Evolutionary conservation across 2,329 filamentous ascomycete species (phyloP).

Genomic region (Trichoderma brevicompactum): DNA sequence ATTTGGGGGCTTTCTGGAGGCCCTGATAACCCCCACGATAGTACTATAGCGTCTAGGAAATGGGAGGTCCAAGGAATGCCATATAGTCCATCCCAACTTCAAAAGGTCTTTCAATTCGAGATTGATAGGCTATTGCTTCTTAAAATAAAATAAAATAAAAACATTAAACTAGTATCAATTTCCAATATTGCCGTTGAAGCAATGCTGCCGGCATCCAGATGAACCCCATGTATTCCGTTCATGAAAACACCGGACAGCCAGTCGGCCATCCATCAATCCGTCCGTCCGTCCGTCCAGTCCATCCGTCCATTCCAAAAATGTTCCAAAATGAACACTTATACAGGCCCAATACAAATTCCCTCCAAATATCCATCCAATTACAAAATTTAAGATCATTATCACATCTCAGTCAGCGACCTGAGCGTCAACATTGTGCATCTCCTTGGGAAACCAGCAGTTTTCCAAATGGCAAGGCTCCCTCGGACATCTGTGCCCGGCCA

Average conservation of each 20-base stretch:
- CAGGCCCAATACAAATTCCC: conserved; percentile 19
- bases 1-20: conserved; percentile 8
- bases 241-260: conserved; percentile 8
- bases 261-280: not conserved
- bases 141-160: not conserved
- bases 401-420: conserved; percentile 18
- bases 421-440: conserved; percentile 33
- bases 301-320: conserved; percentile 3
- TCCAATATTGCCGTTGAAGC: conserved; percentile 18
- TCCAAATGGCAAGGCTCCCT: conserved; percentile 27
- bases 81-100: not conserved
- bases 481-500: conserved; percentile 34
- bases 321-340: conserved; percentile 1
- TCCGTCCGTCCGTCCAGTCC: not conserved
- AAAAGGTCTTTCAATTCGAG: not conserved
- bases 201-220: conserved; percentile 7
- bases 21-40: conserved; percentile 11
- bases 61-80: not conserved
- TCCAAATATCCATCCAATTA: not conserved
- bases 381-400: not conserved
- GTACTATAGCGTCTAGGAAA: not conserved
- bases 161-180: conserved; percentile 5
- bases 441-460: conserved; percentile 32
- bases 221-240: conserved; percentile 7
- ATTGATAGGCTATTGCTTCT: not conserved